These are phyloP conservation scores for Suhomyces chickasaworum DNA, from an alignment of 1,139 yeast genomes.

Conservation along the genomic window DNA sequence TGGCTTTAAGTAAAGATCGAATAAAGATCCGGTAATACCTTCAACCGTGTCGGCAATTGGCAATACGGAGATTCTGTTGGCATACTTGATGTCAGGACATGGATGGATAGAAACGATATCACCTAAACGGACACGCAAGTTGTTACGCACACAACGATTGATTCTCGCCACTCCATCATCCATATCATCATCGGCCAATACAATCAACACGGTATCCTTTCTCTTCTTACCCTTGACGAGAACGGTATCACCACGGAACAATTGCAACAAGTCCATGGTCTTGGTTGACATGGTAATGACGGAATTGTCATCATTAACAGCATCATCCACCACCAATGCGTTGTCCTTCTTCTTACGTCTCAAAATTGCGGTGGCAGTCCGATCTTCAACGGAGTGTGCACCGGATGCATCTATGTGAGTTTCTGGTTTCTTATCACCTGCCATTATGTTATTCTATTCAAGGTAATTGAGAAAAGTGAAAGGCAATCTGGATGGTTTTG, in stretches of 20 bases:
- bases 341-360: constrained; percentile 98
- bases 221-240: constrained; percentile 97
- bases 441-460: constrained; percentile 21
- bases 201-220: constrained; percentile 96
- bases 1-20: constrained; percentile 95
- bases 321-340: constrained; percentile 91
- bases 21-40: constrained; percentile 96
- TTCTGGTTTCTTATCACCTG: constrained; percentile 37
- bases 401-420: constrained; percentile 51
- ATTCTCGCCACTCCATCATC: constrained; percentile 94
- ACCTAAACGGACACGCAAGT: constrained; percentile 90
- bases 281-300: constrained; percentile 92
- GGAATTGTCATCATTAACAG: constrained; percentile 94
- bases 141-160: constrained; percentile 94
- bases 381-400: constrained; percentile 60
- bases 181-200: constrained; percentile 93
- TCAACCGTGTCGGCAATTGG: constrained; percentile 98
- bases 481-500: constrained; percentile 1
- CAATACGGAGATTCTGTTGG: constrained; percentile 87
- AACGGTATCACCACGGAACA: constrained; percentile 98
- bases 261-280: constrained; percentile 92
- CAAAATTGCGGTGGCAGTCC: constrained; percentile 95
- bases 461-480: background rate
- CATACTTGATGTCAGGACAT: constrained; percentile 97
- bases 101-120: constrained; percentile 91